These are phyloP conservation scores for Debaryomyces coudertii DNA, from an alignment of 1,139 yeast genomes.

Conservation along the genomic window DNA sequence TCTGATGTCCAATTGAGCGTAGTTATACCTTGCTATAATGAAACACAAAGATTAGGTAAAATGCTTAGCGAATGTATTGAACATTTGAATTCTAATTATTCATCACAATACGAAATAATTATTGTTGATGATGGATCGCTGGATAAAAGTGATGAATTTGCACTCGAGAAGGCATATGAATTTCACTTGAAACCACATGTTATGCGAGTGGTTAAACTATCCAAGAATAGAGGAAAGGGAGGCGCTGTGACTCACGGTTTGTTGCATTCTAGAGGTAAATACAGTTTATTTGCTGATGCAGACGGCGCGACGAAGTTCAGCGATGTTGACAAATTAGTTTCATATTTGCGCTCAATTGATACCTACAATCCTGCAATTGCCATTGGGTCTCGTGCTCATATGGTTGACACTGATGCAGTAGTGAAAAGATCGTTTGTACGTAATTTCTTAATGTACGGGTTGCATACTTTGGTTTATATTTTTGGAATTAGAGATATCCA, in stretches of 20 bases:
- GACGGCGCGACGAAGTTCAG: constrained; percentile 92
- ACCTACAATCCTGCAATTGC: constrained; percentile 60
- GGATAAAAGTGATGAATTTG: constrained; percentile 78
- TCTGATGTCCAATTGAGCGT: constrained; percentile 60
- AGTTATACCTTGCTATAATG: constrained; percentile 91
- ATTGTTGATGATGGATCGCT: constrained; percentile 90
- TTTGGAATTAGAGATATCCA: constrained; percentile 87
- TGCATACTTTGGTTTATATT: constrained; percentile 80
- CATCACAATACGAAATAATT: constrained; percentile 65
- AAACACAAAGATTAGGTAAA: constrained; percentile 65
- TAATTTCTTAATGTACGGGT: constrained; percentile 89
- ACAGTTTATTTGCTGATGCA: constrained; percentile 90
- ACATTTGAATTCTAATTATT: constrained; percentile 46
- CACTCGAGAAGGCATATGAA: constrained; percentile 63
- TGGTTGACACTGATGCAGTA: constrained; percentile 95
- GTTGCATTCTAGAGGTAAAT: constrained; percentile 71
- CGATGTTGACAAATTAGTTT: constrained; percentile 62
- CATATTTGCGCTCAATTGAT: constrained; percentile 33
- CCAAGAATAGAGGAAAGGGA: constrained; percentile 88
- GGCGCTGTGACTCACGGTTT: constrained; percentile 98
- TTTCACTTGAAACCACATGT: constrained; percentile 57
- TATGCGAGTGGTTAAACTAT: constrained; percentile 69
- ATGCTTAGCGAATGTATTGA: constrained; percentile 81
- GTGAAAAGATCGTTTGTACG: constrained; percentile 87
- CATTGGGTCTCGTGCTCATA: constrained; percentile 93